Evolutionary conservation across 2,329 filamentous ascomycete species (phyloP), one percentile per base, ranked within the genome.

Genomic region (Cucurbitaria berberidis): DNA sequence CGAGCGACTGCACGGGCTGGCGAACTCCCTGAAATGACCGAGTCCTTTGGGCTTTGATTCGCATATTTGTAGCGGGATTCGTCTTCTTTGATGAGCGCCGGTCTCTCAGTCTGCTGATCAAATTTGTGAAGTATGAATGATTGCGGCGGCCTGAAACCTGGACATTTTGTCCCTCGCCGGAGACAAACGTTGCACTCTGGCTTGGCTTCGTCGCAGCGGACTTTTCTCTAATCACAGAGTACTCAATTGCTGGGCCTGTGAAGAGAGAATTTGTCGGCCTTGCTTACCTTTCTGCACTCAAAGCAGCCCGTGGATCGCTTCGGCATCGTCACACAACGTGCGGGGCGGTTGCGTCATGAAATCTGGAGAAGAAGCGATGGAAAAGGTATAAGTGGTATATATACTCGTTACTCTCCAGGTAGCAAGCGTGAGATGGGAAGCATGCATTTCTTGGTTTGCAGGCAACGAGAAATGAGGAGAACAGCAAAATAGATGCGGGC

Each of bases 271-370:
- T 34, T 48, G 51, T 48, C 42, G 19, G 44, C 32, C 36, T 36
- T 52, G 27, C 62, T 51, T 64, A 64, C 62, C 59, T 70, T 68
- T 58, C 72, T 69, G 55, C 72, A 74, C 53, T 69, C 66, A 52
- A 74, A 74, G 59, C 72, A 74, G 34, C 72, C 72, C 30, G 64
- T 59, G 26, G 69, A 73, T 51, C 72, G 65, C 51, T 73, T 74
- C 34, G 72, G 72, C 72, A 74, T 74, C 22, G 58, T 62, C 44
- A 53, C 41, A 56, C 48, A 34, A 40, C 44, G 48, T 27, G 47
- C 48, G 44, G 45, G 46, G 48, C 51, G 39, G 16, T 29, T 45
- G 16, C 55, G 44, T 48, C 56, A 57, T 48, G 38, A 15, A 35
- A 24, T 1, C 18, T 45, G 24, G 32, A 44, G 26, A 16, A 27